Conservation (phyloP, 2,329 filamentous ascomycete genomes). For the Penicillium sp. region DNA sequence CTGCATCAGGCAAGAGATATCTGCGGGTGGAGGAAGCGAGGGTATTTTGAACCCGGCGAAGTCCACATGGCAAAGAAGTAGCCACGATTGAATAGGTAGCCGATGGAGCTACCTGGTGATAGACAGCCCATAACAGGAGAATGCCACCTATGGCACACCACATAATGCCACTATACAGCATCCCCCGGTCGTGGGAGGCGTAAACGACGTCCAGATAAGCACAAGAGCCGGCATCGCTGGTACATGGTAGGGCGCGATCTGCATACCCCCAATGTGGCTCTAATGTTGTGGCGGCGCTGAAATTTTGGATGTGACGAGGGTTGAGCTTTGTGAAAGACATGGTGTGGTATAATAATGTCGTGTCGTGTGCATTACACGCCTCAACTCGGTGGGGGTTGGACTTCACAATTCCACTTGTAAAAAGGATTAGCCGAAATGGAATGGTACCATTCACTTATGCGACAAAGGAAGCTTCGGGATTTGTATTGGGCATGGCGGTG, state of each 20-base stretch:
- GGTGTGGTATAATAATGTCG: neutral
- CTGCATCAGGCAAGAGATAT: conserved; percentile 62
- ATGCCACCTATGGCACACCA: conserved; percentile 56
- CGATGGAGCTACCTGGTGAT: neutral
- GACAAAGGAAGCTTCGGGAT: neutral
- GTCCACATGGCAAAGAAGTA: neutral
- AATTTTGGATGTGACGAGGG: conserved; percentile 49
- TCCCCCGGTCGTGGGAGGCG: conserved; percentile 53
- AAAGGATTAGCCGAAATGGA: neutral
- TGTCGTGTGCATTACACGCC: neutral
- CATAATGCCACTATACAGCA: conserved; percentile 58
- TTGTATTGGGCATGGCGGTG: neutral
- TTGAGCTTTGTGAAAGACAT: conserved; percentile 11
- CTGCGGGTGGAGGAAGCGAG: conserved; percentile 43
- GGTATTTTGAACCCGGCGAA: conserved; percentile 11
- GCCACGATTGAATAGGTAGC: neutral
- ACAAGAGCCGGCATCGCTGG: conserved; percentile 59
- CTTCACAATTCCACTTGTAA: neutral
- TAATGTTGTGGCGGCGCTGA: conserved; percentile 39
- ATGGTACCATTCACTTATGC: neutral
- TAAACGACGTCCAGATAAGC: conserved; percentile 60
- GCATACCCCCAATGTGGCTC: conserved; percentile 60
- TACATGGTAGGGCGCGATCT: conserved; percentile 56
- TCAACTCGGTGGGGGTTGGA: neutral
- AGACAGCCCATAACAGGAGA: conserved; percentile 43